A percentile compares a stretch with the other conserved stretches of the same genome.
These are phyloP conservation scores for Chloranthus sessilifolius DNA, from an alignment of 164 flowering plant genomes.

Conservation along the genomic window DNA sequence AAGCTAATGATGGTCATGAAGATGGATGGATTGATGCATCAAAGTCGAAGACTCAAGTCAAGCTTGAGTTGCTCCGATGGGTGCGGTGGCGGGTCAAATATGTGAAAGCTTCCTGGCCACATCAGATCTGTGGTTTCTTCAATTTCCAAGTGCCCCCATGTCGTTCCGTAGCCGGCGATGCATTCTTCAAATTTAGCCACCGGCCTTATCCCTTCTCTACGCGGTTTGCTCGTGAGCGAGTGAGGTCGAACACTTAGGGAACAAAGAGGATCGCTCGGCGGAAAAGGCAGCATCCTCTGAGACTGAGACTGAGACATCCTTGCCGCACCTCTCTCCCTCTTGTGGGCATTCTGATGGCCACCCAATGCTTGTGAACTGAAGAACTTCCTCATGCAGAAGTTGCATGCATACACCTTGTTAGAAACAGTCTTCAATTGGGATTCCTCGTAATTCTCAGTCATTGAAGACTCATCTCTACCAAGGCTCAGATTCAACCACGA, in stretches of 20 bases:
- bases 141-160: conserved; percentile 25
- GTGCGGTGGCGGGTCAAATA: conserved; percentile 25
- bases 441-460: conserved; percentile 21
- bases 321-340: conserved; percentile 52
- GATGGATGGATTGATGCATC: conserved; percentile 11
- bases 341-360: conserved; percentile 63
- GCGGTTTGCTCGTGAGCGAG: conserved; percentile 51
- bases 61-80: conserved; percentile 30
- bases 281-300: conserved; percentile 19
- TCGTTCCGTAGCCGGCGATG: conserved; percentile 24
- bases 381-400: conserved; percentile 60
- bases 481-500: conserved; percentile 46
- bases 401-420: conserved; percentile 52
- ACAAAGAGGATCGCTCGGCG: conserved; percentile 20
- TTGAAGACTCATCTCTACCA: conserved; percentile 16
- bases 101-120: conserved; percentile 79
- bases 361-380: conserved; percentile 59
- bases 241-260: conserved; percentile 65
- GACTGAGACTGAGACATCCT: conserved; percentile 34
- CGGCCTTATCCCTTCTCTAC: conserved; percentile 24
- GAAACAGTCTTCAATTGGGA: conserved; percentile 17
- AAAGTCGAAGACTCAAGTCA: conserved; percentile 60
- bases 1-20: no score
- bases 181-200: conserved; percentile 35
- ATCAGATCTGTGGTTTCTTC: conserved; percentile 35